These are phyloP conservation scores for Geum urbanum DNA, from an alignment of 306 rosid genomes.

Conservation along the genomic window DNA sequence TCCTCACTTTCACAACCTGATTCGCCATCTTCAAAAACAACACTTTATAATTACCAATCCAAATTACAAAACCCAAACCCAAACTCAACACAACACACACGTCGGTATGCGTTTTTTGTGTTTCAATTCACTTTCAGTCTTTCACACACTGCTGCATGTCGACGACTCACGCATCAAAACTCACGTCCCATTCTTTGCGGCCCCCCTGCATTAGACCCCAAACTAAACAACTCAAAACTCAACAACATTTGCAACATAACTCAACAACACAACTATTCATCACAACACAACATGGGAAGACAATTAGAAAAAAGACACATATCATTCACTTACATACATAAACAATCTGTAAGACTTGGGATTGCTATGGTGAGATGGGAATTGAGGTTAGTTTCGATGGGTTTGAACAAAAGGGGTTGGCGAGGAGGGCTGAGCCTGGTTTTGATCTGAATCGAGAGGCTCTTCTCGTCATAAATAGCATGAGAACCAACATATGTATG, in stretches of 20 bases:
- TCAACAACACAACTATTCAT: not conserved
- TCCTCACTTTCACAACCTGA: conserved; percentile 56
- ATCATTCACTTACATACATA: not conserved
- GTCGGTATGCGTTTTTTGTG: too few species aligned
- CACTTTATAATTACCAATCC: not conserved
- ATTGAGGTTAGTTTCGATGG: conserved; percentile 66
- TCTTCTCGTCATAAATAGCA: conserved; percentile 60
- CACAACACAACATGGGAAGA: not conserved
- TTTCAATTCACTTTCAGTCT: too few species aligned
- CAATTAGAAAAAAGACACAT: too few species aligned
- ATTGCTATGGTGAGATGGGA: conserved; percentile 37
- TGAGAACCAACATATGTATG: conserved; percentile 38
- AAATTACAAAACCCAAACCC: not conserved
- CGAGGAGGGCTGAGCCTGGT: not conserved
- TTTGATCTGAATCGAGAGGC: conserved; percentile 73
- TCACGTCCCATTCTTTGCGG: conserved; percentile 53
- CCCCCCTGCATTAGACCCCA: conserved; percentile 38
- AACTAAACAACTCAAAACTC: conserved; percentile 5
- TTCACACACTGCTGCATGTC: conserved; percentile 72
- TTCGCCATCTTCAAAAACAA: conserved; percentile 52
- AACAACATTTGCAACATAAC: conserved; percentile 1
- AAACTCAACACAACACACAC: conserved; percentile 24
- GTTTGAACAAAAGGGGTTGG: conserved; percentile 31
- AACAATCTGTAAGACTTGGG: not conserved
- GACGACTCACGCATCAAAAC: conserved; percentile 18